A percentile compares a stretch with the other conserved stretches of the same genome.
phyloP scores from a whole-genome alignment of 75 land plant species.

The Azolla pinnata region DNA sequence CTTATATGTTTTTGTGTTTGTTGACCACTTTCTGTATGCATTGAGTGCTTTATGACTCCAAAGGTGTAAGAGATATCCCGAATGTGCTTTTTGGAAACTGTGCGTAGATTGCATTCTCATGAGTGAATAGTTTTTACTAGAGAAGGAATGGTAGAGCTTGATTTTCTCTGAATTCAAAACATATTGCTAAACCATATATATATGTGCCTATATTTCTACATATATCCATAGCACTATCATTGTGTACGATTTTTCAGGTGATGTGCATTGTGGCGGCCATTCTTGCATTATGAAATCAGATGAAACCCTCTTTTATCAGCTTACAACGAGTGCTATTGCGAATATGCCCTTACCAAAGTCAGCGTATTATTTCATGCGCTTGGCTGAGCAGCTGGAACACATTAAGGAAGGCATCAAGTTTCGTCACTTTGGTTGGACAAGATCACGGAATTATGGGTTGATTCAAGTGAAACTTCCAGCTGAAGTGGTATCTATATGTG shows the following conservation, averaged over 20 bases:
- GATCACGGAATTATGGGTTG: constrained; percentile 34
- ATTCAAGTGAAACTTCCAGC: constrained; percentile 13
- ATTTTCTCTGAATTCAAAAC: background rate
- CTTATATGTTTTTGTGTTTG: too few species aligned
- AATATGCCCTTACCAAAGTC: constrained; percentile 37
- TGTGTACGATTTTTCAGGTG: constrained; percentile 20
- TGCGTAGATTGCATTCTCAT: too few species aligned
- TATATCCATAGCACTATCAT: background rate
- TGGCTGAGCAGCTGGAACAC: constrained; percentile 29
- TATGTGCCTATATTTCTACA: background rate
- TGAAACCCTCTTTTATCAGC: constrained; percentile 23
- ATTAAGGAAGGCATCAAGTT: constrained; percentile 14
- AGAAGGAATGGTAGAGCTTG: too few species aligned
- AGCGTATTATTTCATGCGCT: constrained; percentile 34
- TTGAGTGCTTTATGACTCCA: too few species aligned
- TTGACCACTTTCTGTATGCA: too few species aligned
- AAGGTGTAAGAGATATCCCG: too few species aligned
- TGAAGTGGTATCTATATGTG: too few species aligned
- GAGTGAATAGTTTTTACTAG: too few species aligned
- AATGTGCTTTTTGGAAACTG: too few species aligned
- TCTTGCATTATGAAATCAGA: constrained; percentile 20
- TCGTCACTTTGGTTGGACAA: constrained; percentile 32
- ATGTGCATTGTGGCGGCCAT: constrained; percentile 51
- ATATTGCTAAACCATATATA: background rate
- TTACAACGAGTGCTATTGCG: constrained; percentile 43